Percentiles rank a stretch among this genome's conserved stretches.
Conservation (phyloP, 208 protist genomes). For the Wallacemonas collosoma region DNA sequence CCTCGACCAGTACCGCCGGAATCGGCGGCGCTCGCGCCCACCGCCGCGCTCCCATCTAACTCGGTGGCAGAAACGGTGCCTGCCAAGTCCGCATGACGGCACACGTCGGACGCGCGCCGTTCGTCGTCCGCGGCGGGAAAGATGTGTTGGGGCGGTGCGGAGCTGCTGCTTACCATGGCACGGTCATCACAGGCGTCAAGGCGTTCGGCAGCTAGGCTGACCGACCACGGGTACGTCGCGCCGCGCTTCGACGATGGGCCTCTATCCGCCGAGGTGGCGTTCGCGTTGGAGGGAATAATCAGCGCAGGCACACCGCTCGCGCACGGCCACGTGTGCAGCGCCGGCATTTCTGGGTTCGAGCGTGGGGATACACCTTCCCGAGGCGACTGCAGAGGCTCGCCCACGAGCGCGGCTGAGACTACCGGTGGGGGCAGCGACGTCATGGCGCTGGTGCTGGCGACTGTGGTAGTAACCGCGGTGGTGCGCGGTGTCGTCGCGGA, state of each 20-base stretch:
- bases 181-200: background rate
- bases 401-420: background rate
- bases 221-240: conserved; percentile 9
- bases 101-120: background rate
- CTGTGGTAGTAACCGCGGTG: background rate
- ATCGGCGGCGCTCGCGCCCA: background rate
- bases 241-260: background rate
- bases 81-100: background rate
- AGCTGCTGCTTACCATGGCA: background rate
- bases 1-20: background rate
- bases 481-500: background rate
- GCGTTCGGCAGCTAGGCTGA: background rate
- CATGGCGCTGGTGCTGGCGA: conserved; percentile 3
- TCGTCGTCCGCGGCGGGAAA: background rate
- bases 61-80: no score
- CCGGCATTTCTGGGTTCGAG: no score
- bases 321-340: background rate
- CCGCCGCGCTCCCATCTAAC: background rate
- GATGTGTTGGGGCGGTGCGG: background rate
- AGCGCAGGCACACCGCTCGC: background rate
- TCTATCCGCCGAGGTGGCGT: background rate
- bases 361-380: no score
- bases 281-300: background rate
- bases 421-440: background rate
- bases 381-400: background rate